Conservation (phyloP, 2,329 filamentous ascomycete species). For the Fusarium nanum region DNA sequence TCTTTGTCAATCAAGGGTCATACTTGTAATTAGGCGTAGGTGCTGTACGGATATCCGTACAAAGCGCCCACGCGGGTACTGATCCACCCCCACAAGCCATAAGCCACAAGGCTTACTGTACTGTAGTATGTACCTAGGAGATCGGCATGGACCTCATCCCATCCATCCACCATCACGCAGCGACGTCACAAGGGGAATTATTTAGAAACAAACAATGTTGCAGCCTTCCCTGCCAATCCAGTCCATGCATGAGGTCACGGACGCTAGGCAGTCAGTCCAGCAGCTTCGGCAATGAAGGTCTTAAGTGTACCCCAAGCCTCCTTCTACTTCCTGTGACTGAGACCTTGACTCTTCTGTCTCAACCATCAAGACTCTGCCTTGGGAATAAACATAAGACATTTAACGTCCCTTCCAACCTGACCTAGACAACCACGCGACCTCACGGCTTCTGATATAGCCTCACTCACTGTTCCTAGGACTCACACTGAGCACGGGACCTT, state of each 20-base stretch:
- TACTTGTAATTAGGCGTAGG: slow-evolving; percentile 17
- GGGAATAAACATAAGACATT: slow-evolving; percentile 10
- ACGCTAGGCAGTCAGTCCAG: not conserved
- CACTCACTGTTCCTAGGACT: slow-evolving; percentile 24
- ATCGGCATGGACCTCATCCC: slow-evolving; percentile 27
- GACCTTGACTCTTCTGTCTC: slow-evolving; percentile 5
- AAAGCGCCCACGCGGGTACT: slow-evolving; percentile 21
- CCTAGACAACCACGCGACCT: slow-evolving; percentile 39
- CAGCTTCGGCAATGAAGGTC: not conserved
- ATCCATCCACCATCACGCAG: slow-evolving; percentile 43
- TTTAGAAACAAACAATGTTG: slow-evolving; percentile 30
- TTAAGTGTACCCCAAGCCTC: slow-evolving; percentile 10
- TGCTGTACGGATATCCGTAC: too few species aligned
- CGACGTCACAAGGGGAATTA: slow-evolving; percentile 38
- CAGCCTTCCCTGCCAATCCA: slow-evolving; percentile 4
- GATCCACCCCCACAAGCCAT: slow-evolving; percentile 30
- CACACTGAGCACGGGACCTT: slow-evolving; percentile 36
- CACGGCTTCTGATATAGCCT: slow-evolving; percentile 38
- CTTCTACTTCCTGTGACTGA: slow-evolving; percentile 22
- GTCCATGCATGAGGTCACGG: slow-evolving; percentile 35
- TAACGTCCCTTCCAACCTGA: slow-evolving; percentile 23
- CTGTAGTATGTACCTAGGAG: not conserved
- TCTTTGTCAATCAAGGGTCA: slow-evolving; percentile 3
- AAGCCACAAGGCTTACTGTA: not conserved
- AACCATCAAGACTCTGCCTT: slow-evolving; percentile 3